A percentile compares a stretch with the other conserved stretches of the same genome.
Evolutionary conservation across 163 green algal genomes (phyloP).

Genomic region (Chlamydomonas reinhardtii): DNA sequence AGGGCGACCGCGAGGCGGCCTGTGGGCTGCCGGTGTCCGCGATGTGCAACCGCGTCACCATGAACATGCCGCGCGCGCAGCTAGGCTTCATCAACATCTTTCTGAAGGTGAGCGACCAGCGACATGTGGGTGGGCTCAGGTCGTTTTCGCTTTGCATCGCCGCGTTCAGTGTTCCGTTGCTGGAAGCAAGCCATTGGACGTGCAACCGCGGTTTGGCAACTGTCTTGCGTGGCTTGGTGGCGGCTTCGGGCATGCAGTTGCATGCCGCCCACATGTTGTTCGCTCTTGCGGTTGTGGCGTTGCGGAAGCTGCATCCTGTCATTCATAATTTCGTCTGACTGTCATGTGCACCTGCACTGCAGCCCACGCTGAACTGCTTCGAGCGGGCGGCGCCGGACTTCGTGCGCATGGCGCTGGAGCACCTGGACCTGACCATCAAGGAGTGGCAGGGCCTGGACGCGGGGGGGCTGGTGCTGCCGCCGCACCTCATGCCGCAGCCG

Average conservation of each 20-base stretch:
- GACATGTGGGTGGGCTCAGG: no score
- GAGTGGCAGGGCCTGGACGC: constrained; percentile 56
- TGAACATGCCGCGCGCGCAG: constrained; percentile 81
- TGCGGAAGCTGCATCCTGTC: no score
- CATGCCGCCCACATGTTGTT: no score
- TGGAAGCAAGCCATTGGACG: no score
- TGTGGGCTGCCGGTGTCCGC: constrained; percentile 72
- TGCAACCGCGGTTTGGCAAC: no score
- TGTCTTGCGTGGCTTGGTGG: no score
- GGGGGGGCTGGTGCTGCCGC: constrained; percentile 51
- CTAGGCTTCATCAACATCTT: constrained; percentile 73
- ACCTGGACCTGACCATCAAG: constrained; percentile 64
- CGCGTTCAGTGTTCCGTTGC: no score
- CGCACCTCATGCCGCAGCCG: constrained; percentile 43
- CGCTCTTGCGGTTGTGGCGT: no score
- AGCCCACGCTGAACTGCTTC: constrained; percentile 68
- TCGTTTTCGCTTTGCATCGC: no score
- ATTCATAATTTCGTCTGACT: no score
- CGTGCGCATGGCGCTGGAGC: constrained; percentile 55
- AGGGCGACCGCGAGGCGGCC: constrained; percentile 77
- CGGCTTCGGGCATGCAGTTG: no score
- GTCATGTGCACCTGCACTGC: not conserved
- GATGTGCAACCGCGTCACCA: constrained; percentile 73
- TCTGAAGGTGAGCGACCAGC: constrained; percentile 54
- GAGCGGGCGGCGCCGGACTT: constrained; percentile 62